Conservation (phyloP, 768 basidiomycete species). For the Pholiota microspora region DNA sequence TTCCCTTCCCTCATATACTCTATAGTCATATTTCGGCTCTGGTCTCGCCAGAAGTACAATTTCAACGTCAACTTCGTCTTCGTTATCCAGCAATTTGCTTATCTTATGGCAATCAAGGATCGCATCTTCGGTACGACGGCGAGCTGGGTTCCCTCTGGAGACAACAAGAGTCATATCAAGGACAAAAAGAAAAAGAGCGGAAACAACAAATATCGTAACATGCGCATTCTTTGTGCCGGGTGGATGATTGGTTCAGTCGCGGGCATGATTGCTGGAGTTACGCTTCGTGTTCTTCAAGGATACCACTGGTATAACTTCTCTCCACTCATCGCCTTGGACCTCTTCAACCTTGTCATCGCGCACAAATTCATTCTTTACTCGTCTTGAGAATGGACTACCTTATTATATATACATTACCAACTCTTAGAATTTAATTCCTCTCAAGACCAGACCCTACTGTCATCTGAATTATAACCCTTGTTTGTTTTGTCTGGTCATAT, state of each 20-base stretch:
- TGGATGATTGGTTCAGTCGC: constrained; percentile 23
- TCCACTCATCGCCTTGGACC: constrained; percentile 18
- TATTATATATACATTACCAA: no score
- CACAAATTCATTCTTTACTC: constrained; percentile 23
- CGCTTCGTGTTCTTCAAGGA: constrained; percentile 21
- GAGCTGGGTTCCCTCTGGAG: constrained; percentile 26
- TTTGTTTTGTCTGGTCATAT: no score
- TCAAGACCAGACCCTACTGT: no score
- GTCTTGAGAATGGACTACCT: constrained; percentile 2
- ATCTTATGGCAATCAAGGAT: constrained; percentile 28
- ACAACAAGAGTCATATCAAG: constrained; percentile 21
- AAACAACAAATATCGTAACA: constrained; percentile 27
- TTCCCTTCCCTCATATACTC: constrained; percentile 26
- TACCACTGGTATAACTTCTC: constrained; percentile 22
- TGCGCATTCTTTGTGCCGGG: constrained; percentile 24
- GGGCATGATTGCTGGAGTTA: constrained; percentile 17
- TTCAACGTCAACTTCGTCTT: constrained; percentile 25
- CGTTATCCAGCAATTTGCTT: constrained; percentile 26
- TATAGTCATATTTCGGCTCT: constrained; percentile 24
- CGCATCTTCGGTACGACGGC: constrained; percentile 26
- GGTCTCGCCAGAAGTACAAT: constrained; percentile 24
- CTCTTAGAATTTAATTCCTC: no score
- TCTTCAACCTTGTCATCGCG: constrained; percentile 20
- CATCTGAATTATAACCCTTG: no score
- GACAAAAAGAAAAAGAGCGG: constrained; percentile 21